Evolutionary conservation across 768 basidiomycete species (phyloP), one percentile per base, ranked within the genome.

Genomic region (Suillus clintonianus): DNA sequence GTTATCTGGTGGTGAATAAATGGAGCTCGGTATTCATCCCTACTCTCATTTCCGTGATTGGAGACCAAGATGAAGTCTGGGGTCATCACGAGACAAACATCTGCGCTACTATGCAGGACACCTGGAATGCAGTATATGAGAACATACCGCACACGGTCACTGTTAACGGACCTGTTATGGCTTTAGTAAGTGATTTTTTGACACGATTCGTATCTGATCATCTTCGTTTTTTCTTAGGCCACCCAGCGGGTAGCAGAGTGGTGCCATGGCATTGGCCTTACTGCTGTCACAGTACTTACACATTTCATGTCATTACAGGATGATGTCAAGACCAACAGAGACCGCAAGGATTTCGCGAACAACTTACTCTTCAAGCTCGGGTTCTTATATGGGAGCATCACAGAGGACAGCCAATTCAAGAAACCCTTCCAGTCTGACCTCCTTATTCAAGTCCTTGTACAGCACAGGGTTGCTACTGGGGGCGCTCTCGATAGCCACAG

Each of bases 121-220:
- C 45, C 36, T 65, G 55, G 24, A 43, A 66, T 47, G 30, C 13
- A 1, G n/a, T 66, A 15, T 66, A 62, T 62, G 62, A 62, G 14
- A 19, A 56, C 9, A 19, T 63, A 37, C 59, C 57, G n/a, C 57
- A 66, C 11, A 30, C 30, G 13, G 47, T 66, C 27, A 63, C 62
- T 3, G 10, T 19, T 5, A 13, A 50, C 5, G 65, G 62, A 15
- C 51, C 65, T 11, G 62, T 66, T 6, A 45, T 54, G 7, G 58
- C 37, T 10, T 15, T 66, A 14, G 62, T 66, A 58, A 47, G 45
- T 47, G 5, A 22, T n/a, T 47, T 13, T 47, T 47, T 47, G 45
- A 47, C 2, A 11, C 45, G 11, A 56, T 58, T 63, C 19, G n/a
- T 43, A 7, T 43, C 42, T 43, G 42, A 43, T n/a, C 42, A 10